phyloP scores from a whole-genome alignment of 2,329 filamentous ascomycete species.

The Purpureocillium lavendulum region DNA sequence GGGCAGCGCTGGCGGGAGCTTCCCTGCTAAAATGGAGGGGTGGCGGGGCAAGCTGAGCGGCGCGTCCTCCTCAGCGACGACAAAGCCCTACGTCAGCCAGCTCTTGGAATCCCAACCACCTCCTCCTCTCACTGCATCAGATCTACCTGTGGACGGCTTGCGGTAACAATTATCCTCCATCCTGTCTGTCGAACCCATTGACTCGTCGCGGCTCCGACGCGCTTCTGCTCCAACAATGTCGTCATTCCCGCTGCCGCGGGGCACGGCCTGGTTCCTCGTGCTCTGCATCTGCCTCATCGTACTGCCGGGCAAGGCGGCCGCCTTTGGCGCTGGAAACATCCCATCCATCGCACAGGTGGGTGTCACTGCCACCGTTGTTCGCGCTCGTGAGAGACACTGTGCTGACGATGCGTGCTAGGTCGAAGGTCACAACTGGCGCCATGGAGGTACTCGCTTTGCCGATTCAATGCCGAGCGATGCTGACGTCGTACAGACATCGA shows the following conservation, averaged over 20 bases:
- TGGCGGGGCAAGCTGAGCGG: too few species aligned
- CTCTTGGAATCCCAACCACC: too few species aligned
- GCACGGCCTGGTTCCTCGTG: conserved; percentile 43
- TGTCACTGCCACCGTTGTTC: neutral
- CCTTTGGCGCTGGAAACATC: conserved; percentile 65
- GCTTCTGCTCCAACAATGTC: conserved; percentile 28
- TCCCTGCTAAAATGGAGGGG: too few species aligned
- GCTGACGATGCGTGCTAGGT: conserved; percentile 32
- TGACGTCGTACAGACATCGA: conserved; percentile 54
- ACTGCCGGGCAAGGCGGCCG: conserved; percentile 46
- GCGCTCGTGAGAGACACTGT: neutral
- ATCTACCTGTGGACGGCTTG: too few species aligned
- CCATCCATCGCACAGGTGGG: conserved; percentile 49
- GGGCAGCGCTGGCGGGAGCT: too few species aligned
- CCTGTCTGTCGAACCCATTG: too few species aligned
- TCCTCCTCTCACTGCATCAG: too few species aligned
- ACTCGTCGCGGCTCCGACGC: too few species aligned
- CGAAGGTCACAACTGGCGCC: conserved; percentile 62
- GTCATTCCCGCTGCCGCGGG: conserved; percentile 36
- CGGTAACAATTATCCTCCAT: too few species aligned
- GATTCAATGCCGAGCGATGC: neutral
- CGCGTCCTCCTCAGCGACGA: too few species aligned
- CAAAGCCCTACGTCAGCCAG: too few species aligned
- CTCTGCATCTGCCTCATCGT: conserved; percentile 46
- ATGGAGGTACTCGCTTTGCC: conserved; percentile 42